Base-by-base conservation (phyloP, 345 rosid species). In the Salix brachista region DNA sequence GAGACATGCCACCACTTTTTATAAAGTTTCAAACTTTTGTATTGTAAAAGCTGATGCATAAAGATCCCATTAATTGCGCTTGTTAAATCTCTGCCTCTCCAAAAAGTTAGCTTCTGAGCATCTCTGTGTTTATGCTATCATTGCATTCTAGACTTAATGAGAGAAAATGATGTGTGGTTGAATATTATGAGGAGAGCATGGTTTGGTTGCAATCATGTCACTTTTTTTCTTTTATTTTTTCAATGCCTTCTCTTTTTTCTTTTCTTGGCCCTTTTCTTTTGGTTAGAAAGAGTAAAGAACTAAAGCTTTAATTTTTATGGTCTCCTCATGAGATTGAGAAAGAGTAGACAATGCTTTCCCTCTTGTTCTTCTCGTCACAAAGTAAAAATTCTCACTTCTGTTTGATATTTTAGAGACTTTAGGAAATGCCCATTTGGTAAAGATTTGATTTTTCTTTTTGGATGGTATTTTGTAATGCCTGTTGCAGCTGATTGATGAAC, bases 51-150 rank as follows among this genome's bases (percentile, higher is more conserved):
- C 74, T 79, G 7, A 8, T 66, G 71, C 71, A 79, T 76, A 77
- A 81, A 65, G 68, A 50, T 60, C 77, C 91, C 89, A 81, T 85
- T 88, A 79, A 89, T 92, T 87, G 90, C 92, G 92, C 81, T 86
- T 66, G 54, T 48, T 81, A 79, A 50, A 69, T 72, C 46, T 75
- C 75, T 76, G 50, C 44, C 68, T 67, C 71, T 77, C 67, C 13
- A 13, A 67, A 80, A 85, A 80, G 83, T 70, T 69, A 19, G 61
- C 73, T 78, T 82, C 76, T 76, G 83, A 82, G 80, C 65, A 67
- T 73, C 74, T 70, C 65, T 78, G 75, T 73, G 10, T 87, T 75
- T 42, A 66, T 65, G 32, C 48, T 84, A 84, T 88, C 16, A 84
- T 85, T 79, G 42, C 65, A 73, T 80, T 70, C 68, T 81, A 83